Evolutionary conservation across 176 grass and related monocot species (phyloP).

Genomic region (Eragrostis curvula): DNA sequence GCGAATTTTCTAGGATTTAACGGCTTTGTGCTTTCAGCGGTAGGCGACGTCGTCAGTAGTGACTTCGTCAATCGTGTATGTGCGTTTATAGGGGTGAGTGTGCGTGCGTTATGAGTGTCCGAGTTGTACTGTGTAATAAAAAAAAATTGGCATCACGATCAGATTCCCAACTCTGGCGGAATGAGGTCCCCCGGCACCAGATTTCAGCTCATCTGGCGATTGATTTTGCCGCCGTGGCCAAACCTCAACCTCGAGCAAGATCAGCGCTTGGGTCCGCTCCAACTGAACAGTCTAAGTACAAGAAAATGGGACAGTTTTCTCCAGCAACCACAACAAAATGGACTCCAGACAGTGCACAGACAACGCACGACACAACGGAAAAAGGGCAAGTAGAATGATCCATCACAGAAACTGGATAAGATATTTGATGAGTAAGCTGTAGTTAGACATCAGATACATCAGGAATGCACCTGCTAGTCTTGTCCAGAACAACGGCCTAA

Average conservation of each 20-base stretch:
- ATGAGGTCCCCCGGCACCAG: background rate
- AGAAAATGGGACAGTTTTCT: slow-evolving; percentile 13
- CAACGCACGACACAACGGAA: background rate
- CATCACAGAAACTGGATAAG: background rate
- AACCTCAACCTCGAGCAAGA: background rate
- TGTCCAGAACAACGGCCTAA: slow-evolving; percentile 3
- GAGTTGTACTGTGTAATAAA: too few species aligned
- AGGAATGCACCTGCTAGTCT: slow-evolving; percentile 24
- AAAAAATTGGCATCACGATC: slow-evolving; percentile 20
- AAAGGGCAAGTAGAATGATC: slow-evolving; percentile 1
- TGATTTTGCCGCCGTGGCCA: slow-evolving; percentile 17
- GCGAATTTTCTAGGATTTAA: too few species aligned
- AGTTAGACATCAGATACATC: slow-evolving; percentile 10
- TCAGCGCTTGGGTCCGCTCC: background rate
- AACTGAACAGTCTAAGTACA: background rate
- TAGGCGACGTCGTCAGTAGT: too few species aligned
- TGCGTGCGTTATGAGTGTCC: too few species aligned
- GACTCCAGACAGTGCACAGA: background rate
- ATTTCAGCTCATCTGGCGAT: background rate
- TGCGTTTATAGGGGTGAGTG: too few species aligned
- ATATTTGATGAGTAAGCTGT: background rate
- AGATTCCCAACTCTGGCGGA: background rate
- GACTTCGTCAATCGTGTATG: too few species aligned
- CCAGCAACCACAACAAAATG: background rate
- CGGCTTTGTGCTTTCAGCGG: too few species aligned